phyloP scores from a whole-genome alignment of 805 yeast genomes.

The Barnettozyma californica region DNA sequence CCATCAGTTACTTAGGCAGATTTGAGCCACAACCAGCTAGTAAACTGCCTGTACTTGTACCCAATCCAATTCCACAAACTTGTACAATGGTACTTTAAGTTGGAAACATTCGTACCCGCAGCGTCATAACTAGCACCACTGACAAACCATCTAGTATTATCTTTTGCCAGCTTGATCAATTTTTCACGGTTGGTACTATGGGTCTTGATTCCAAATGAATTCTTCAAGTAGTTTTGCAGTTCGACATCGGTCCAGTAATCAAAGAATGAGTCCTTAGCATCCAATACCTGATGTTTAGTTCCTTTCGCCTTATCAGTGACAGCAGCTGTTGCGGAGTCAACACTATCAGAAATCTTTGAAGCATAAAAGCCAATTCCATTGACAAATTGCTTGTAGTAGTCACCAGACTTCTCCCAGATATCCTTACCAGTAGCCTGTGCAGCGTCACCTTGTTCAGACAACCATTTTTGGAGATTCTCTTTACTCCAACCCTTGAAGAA shows the following conservation, averaged over 20 bases:
- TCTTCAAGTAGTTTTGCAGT: slow-evolving; percentile 33
- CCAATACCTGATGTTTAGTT: slow-evolving; percentile 9
- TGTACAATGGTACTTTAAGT: slow-evolving; percentile 9
- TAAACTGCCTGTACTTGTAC: not conserved
- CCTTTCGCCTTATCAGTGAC: slow-evolving; percentile 7
- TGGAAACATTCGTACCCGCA: not conserved
- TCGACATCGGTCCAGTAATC: slow-evolving; percentile 40
- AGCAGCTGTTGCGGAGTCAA: slow-evolving; percentile 14
- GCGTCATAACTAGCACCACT: slow-evolving; percentile 22
- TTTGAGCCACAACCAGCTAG: slow-evolving; percentile 3
- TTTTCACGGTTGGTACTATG: slow-evolving; percentile 28
- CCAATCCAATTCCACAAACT: slow-evolving; percentile 9
- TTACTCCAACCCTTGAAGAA: slow-evolving; percentile 36
- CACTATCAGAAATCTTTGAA: slow-evolving; percentile 10
- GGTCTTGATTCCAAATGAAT: slow-evolving; percentile 36
- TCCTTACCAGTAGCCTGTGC: slow-evolving; percentile 20
- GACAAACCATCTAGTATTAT: slow-evolving; percentile 36
- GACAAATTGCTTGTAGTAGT: slow-evolving; percentile 18
- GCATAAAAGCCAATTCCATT: slow-evolving; percentile 12
- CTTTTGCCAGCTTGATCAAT: slow-evolving; percentile 34
- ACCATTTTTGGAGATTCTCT: slow-evolving; percentile 37
- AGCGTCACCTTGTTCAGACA: slow-evolving; percentile 26
- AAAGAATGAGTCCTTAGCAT: slow-evolving; percentile 25
- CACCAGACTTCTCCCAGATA: slow-evolving; percentile 21
- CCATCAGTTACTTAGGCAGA: not conserved